Evolutionary conservation across 192 early-diverging fungal genomes (phyloP), one percentile per base, ranked within the genome.

Genomic region (Podila minutissima): DNA sequence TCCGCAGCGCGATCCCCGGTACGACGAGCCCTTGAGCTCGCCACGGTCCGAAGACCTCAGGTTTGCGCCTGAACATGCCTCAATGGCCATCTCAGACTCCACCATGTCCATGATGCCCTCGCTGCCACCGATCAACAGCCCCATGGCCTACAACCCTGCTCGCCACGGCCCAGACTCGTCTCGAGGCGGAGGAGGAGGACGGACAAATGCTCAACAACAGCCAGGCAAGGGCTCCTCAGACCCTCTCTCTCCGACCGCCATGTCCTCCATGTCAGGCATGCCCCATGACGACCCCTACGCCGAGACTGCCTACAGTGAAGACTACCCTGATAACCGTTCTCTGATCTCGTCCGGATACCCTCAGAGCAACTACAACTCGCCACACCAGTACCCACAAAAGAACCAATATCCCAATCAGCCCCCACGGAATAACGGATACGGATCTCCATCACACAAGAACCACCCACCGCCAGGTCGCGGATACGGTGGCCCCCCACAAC

Each of bases 71-170:
- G 77, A 81, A 4, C 58, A 69, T 53, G 70, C 71, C 12, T 73
- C 77, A 2, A 69, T 81, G 15, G 41, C 71, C 41, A 73, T 81
- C 24, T 81, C 77, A 1, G 77, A 81, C 11, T 81, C 77, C n/a
- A 69, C 71, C 51, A 73, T 81, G 70, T 72, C 71, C 7, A 64
- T 69, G 71, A 81, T 77, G 68, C 74, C 74, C 4, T 77, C 74
- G 17, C 26, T 71, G 57, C 68, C 76, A 1, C 33, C 76, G 9
- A 38, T 20, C n/a, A 35, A 61, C 0, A 73, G 71, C 26, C 71
- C 77, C 31, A 46, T 62, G 69, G n/a, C 67, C n/a, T 50, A 62
- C 13, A 75, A 22, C 41, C 46, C 41, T 24, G 29, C 22, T 9
- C 38, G 13, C 22, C 15, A 50, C 12, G 15, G 37, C 2, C 20